A percentile compares a stretch with the other conserved stretches of the same genome.
These are phyloP conservation scores for Tulasnella sp. DNA, from an alignment of 768 basidiomycete species.

Conservation along the genomic window DNA sequence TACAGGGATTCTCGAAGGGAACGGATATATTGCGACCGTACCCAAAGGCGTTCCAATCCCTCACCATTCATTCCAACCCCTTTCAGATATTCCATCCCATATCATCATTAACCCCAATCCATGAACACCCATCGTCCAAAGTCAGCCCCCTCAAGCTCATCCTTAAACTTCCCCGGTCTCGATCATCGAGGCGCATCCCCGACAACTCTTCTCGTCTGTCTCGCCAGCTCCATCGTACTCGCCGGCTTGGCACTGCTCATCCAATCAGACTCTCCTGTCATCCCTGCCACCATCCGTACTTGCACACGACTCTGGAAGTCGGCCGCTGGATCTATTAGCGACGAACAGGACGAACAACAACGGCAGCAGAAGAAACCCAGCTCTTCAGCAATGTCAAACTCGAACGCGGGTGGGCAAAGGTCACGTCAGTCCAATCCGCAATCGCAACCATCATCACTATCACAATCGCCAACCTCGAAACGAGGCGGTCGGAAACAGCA, in stretches of 20 bases:
- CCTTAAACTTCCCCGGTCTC: neutral
- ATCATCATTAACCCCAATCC: too few relatives aligned
- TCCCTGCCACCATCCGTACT: slow-evolving; percentile 4
- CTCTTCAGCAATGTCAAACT: neutral
- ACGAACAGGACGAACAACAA: neutral
- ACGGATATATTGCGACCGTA: too few relatives aligned
- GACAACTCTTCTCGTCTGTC: slow-evolving; percentile 5
- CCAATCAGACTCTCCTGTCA: slow-evolving; percentile 11
- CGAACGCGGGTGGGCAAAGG: neutral
- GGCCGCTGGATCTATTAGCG: neutral
- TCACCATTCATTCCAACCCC: neutral
- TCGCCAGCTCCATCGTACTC: slow-evolving; percentile 14
- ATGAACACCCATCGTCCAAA: neutral
- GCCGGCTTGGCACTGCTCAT: slow-evolving; percentile 11
- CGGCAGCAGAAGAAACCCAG: neutral
- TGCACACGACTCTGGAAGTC: neutral
- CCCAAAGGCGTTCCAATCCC: neutral
- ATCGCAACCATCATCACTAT: neutral
- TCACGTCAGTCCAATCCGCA: too few relatives aligned
- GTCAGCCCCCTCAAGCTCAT: neutral
- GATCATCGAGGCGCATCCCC: slow-evolving; percentile 1
- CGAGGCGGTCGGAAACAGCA: too few relatives aligned
- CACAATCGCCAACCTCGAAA: neutral
- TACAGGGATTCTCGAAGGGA: too few relatives aligned
- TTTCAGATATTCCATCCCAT: too few relatives aligned